phyloP scores from a whole-genome alignment of 2,329 filamentous ascomycete species.

The Colletotrichum costaricense region DNA sequence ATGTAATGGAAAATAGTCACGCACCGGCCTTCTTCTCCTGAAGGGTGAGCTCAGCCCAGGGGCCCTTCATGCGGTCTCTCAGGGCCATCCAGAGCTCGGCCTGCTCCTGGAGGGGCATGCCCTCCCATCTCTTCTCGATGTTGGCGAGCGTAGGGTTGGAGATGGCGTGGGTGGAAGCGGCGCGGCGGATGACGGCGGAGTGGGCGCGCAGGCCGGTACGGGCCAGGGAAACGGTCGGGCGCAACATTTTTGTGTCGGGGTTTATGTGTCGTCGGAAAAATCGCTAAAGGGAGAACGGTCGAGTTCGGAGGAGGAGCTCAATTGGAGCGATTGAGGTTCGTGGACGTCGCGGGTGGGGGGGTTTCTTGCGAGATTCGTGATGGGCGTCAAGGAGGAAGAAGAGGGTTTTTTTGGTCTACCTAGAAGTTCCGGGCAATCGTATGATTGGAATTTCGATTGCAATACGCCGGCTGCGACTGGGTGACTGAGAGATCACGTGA shows the following conservation, averaged over 20 bases:
- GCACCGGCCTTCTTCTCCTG: conserved; percentile 99
- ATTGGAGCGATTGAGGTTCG: conserved; percentile 43
- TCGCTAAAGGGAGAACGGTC: conserved; percentile 37
- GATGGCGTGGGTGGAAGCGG: conserved; percentile 86
- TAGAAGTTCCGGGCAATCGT: conserved; percentile 36
- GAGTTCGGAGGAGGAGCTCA: conserved; percentile 35
- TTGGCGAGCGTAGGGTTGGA: conserved; percentile 97
- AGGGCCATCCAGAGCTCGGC: conserved; percentile 99
- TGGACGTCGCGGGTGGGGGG: conserved; percentile 24
- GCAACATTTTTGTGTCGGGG: conserved; percentile 59
- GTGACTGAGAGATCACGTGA: conserved; percentile 25
- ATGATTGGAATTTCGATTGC: conserved; percentile 37
- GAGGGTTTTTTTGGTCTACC: conserved; percentile 37
- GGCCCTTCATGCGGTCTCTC: conserved; percentile 97
- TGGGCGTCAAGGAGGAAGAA: conserved; percentile 30
- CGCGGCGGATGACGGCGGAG: conserved; percentile 60
- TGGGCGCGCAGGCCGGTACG: conserved; percentile 57
- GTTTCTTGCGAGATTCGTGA: conserved; percentile 10
- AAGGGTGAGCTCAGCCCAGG: conserved; percentile 94
- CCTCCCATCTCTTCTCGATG: conserved; percentile 99
- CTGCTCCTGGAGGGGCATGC: conserved; percentile 98
- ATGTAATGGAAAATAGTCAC: conserved; percentile 52
- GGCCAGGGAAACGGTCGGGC: conserved; percentile 63
- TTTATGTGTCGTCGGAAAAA: conserved; percentile 29
- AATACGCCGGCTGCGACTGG: conserved; percentile 35